Evolutionary conservation across 768 basidiomycete genomes (phyloP).

Genomic region (Multifurca ochricompacta): DNA sequence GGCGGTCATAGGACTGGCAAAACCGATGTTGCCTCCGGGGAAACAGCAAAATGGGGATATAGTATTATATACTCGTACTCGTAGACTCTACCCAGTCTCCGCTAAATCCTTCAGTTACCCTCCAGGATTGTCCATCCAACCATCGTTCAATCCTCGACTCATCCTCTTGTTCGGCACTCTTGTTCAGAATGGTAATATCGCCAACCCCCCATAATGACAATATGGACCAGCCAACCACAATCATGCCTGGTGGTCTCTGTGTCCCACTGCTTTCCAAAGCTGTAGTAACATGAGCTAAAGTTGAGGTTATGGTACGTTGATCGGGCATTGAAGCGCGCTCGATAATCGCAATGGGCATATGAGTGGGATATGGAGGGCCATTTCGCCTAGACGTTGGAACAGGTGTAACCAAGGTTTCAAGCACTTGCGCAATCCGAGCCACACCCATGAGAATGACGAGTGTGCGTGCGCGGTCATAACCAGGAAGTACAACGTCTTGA

Average conservation of each 20-base stretch:
- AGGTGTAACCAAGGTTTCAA: slow-evolving; percentile 44
- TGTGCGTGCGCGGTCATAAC: slow-evolving; percentile 76
- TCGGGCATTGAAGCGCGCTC: slow-evolving; percentile 94
- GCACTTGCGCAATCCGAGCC: slow-evolving; percentile 68
- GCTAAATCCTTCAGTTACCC: slow-evolving; percentile 56
- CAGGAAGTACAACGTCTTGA: slow-evolving; percentile 74
- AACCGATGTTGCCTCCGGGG: not conserved
- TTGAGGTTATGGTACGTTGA: slow-evolving; percentile 77
- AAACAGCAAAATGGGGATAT: not conserved
- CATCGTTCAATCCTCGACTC: slow-evolving; percentile 47
- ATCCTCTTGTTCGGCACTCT: slow-evolving; percentile 35
- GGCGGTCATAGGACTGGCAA: too few species aligned
- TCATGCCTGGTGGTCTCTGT: slow-evolving; percentile 94
- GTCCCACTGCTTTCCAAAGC: slow-evolving; percentile 72
- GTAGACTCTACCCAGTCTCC: slow-evolving; percentile 31
- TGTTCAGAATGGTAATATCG: slow-evolving; percentile 64
- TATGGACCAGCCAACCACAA: slow-evolving; percentile 89
- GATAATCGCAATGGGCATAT: slow-evolving; percentile 84
- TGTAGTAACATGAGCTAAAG: slow-evolving; percentile 57
- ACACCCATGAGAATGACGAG: slow-evolving; percentile 93
- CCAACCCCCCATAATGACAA: slow-evolving; percentile 68
- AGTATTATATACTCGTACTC: not conserved
- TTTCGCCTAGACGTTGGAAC: slow-evolving; percentile 29
- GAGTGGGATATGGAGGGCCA: slow-evolving; percentile 58
- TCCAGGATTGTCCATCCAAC: slow-evolving; percentile 57